Percentiles rank a stretch among this genome's conserved stretches.
Evolutionary conservation across 2,329 filamentous ascomycete species (phyloP).

Genomic region (Fusarium xylarioides): DNA sequence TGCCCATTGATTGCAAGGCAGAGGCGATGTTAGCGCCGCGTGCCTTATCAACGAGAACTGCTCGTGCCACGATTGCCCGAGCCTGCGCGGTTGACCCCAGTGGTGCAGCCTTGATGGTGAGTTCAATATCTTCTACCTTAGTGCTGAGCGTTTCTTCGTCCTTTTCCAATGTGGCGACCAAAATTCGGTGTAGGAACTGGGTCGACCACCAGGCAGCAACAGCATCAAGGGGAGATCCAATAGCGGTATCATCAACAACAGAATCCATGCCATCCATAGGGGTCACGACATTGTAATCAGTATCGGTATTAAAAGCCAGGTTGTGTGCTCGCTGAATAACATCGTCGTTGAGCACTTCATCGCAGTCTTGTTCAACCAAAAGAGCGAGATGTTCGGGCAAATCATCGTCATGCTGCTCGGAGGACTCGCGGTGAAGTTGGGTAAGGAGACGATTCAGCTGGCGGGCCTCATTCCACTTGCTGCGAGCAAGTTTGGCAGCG

Average conservation of each 20-base stretch:
- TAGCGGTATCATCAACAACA: conserved; percentile 85
- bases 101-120: conserved; percentile 79
- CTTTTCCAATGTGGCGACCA: conserved; percentile 70
- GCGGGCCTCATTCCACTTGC: conserved; percentile 84
- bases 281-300: conserved; percentile 69
- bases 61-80: conserved; percentile 67
- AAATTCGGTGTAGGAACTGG: conserved; percentile 72
- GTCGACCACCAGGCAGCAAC: conserved; percentile 93
- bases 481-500: conserved; percentile 76
- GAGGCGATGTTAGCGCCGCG: conserved; percentile 65
- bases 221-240: conserved; percentile 87
- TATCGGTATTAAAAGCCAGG: conserved; percentile 85
- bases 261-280: conserved; percentile 79
- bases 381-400: conserved; percentile 80
- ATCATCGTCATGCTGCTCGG: conserved; percentile 61
- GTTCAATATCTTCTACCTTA: conserved; percentile 61
- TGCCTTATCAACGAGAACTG: conserved; percentile 63
- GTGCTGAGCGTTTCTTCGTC: conserved; percentile 45
- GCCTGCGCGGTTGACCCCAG: conserved; percentile 77
- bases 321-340: conserved; percentile 90
- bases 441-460: conserved; percentile 63
- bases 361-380: conserved; percentile 81
- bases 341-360: conserved; percentile 79
- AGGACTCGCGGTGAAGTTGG: conserved; percentile 53
- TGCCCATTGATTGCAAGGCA: conserved; percentile 61